Percentiles rank a stretch among this genome's conserved stretches.
phyloP scores from a whole-genome alignment of 345 rosid species.

The Aurinia saxatilis region DNA sequence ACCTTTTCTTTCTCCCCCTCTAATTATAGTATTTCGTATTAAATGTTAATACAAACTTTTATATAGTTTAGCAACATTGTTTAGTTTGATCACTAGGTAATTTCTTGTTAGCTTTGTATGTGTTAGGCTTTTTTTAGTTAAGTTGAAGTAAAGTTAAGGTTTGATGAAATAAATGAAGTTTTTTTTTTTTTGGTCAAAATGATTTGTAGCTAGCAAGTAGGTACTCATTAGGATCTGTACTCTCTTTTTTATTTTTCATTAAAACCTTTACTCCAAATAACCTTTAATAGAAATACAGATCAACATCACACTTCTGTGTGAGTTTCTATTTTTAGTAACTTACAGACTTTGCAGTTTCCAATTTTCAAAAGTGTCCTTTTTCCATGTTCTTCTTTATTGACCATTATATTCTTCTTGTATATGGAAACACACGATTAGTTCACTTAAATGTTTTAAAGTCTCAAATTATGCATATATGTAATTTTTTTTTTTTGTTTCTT shows the following conservation, averaged over 20 bases:
- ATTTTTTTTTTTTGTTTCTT: constrained; percentile 17
- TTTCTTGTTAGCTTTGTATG: background rate
- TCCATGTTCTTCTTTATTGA: background rate
- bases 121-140: background rate
- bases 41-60: background rate
- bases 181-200: background rate
- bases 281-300: constrained; percentile 11
- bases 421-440: constrained; percentile 17
- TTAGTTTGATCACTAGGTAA: constrained; percentile 4
- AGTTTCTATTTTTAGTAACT: constrained; percentile 15
- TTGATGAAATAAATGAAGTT: background rate
- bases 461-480: constrained; percentile 16
- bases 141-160: background rate
- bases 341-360: background rate
- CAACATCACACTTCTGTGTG: constrained; percentile 12
- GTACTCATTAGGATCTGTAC: constrained; percentile 8
- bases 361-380: background rate
- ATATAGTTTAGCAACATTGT: background rate
- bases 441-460: constrained; percentile 21
- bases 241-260: background rate
- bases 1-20: constrained; percentile 15
- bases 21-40: background rate
- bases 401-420: background rate
- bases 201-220: constrained; percentile 14
- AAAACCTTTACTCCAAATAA: background rate